Base-by-base conservation (phyloP, 805 yeast species). In the Wickerhamia fluorescens region DNA sequence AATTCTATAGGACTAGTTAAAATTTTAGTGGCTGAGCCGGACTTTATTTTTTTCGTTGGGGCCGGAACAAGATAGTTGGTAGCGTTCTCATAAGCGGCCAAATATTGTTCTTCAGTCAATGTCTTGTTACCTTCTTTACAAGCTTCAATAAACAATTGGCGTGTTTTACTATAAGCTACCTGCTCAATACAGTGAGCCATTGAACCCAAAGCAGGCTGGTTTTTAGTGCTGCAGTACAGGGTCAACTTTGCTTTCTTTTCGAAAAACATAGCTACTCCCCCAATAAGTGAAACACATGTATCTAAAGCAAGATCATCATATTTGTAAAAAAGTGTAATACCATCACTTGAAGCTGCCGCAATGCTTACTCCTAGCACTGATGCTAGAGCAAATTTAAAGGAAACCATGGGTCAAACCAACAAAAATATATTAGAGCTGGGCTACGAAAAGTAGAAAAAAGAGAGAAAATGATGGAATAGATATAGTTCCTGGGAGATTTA, bases 61-160 rank as follows among this genome's bases (percentile, higher is more conserved):
- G 47, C 58, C 1, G 42, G 44, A 4, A 57, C 49, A 35, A 66
- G 45, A 38, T 58, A 58, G 3, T 50, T 28, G 6, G 73, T 52
- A 4, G 73, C 73, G 36, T 64, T 66, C 4, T 47, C 38, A 32
- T 58, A 69, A 4, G 66, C 48, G 4, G 42, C 53, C n/a, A 53
- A 38, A 29, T 64, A 48, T 11, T 47, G 45, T 10, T 47, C 55
- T 19, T 32, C 33, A 1, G 71, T 61, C 25, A 59, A 45, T 7
- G 33, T 11, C 10, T 9, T 16, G 18, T 35, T 30, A 19, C 35
- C 28, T 10, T 20, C 34, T 28, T 55, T 47, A 31, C 36, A 39
- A 0, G 25, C 23, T 11, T 44, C 41, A 13, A 58, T 32, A 20
- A 36, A 26, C 13, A 22, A 23, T 4, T 20, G 6, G 13, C 47